Evolutionary conservation across 306 rosid species (phyloP), one percentile per base, ranked within the genome.

Genomic region (Trifolium dubium): DNA sequence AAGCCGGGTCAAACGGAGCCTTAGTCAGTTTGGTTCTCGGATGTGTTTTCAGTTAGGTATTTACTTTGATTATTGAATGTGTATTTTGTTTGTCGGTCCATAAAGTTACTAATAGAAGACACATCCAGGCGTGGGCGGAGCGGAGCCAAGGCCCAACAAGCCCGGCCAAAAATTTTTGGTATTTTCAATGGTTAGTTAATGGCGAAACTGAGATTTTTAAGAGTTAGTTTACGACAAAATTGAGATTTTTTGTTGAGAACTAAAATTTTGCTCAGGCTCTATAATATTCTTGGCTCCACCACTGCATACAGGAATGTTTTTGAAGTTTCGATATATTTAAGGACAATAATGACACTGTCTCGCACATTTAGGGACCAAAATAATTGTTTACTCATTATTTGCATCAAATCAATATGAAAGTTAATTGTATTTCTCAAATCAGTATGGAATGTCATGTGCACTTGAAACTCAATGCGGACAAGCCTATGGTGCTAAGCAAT

Each of bases 361-460:
- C n/a, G 2, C 14, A 11, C 0, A 2, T 44, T 44, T 43, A 3
- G 6, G 12, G 15, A 44, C 50, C 15, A 12, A 44, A 44, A 44
- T 44, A 5, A 12, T 11, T 12, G 50, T 44, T 12, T 44, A 44
- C 50, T 44, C 14, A 12, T 12, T 17, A 51, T 17, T 18, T 53
- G 31, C 11, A 8, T 19, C 14, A 12, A 54, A 28, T 56, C 12
- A 28, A 3, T 31, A 31, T 31, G 65, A 64, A 72, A 34, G n/a
- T 50, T 72, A 15, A 73, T 30, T 50, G 72, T 43, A 59, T 46
- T 46, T 64, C 32, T 49, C 15, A 55, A 81, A 84, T 23, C 91
- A 87, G 96, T 82, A 76, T 29, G 96, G 92, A 67, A 58, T 89
- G 91, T 77, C 94, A 4, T 77, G 88, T 74, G 94, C 91, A 41